These are phyloP conservation scores for Tetradesmus lagerheimii DNA, from an alignment of 139 green algal species.

Conservation along the genomic window DNA sequence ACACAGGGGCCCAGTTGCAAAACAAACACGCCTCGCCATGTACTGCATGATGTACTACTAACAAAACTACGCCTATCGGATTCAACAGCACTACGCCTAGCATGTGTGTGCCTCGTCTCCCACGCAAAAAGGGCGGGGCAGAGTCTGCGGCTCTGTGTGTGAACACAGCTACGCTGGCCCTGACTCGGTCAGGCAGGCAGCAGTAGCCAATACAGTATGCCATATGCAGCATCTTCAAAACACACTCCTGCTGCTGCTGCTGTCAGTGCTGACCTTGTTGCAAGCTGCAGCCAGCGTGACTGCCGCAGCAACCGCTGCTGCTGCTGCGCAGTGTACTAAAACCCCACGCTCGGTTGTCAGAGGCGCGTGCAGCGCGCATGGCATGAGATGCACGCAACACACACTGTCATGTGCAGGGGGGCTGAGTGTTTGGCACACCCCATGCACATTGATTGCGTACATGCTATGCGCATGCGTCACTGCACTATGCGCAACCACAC, in stretches of 20 bases:
- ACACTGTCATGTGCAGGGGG: not conserved
- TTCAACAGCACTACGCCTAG: too few species aligned
- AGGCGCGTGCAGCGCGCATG: not conserved
- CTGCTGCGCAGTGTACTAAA: not conserved
- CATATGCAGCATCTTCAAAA: too few species aligned
- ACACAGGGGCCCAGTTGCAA: too few species aligned
- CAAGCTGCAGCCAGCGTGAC: not conserved
- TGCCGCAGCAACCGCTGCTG: not conserved
- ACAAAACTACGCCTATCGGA: too few species aligned
- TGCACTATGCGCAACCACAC: not conserved
- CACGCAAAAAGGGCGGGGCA: too few species aligned
- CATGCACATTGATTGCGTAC: not conserved
- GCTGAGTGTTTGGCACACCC: not conserved
- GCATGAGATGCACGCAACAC: conserved; percentile 6
- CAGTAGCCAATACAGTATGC: too few species aligned
- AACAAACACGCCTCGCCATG: too few species aligned
- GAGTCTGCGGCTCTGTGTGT: too few species aligned
- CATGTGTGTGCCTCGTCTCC: too few species aligned
- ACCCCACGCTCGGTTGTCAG: not conserved
- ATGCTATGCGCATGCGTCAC: not conserved
- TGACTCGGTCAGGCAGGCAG: too few species aligned
- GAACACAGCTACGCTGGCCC: too few species aligned
- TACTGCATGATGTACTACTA: too few species aligned
- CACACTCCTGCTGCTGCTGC: not conserved
- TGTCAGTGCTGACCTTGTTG: not conserved